Evolutionary conservation across 2,329 filamentous ascomycete genomes (phyloP), one percentile per base, ranked within the genome.

Genomic region (Fusarium sterilihyphosum): DNA sequence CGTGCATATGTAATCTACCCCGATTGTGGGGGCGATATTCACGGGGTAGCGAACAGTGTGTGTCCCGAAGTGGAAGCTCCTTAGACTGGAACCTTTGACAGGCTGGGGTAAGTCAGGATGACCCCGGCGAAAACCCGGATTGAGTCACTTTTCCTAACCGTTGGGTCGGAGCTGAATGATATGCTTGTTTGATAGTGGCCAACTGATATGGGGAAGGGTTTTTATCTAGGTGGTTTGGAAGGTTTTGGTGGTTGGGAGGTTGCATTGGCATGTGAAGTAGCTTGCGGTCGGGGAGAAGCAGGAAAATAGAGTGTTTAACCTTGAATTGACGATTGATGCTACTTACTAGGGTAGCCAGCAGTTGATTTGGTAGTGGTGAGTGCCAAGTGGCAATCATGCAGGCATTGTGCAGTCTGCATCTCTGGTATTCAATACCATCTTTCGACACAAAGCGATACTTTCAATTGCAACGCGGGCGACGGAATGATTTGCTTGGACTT

Each of bases 11-110:
- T 40, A 70, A 38, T 33, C 29, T 22, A 59, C 35, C 44, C 38
- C 47, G 54, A 41, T 24, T 59, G 38, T 35, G 41, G 46, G 65
- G 65, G 68, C 53, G 49, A 54, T 35, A 37, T 59, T 37, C 43
- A 37, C 56, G 56, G 41, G 56, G 29, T 24, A 44, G 40, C 61
- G 38, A 20, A 37, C 8, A 14, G 31, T 33, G 54, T 40, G 67
- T 52, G 67, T 26, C 68, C 68, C 68, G 13, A 71, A 71, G 26
- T 37, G 67, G 68, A 71, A 71, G 68, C 68, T 71, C 67, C 65
- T 10, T 54, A 65, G 41, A 35, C 50, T 53, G 68, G 67, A 67
- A 71, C 67, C 68, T 71, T 71, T 71, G 68, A 67, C 67, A 71
- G 61, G 67, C 68, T 67, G 67, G 67, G 68, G 67, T 71, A 61